Percentiles rank a stretch among this genome's conserved stretches.
Evolutionary conservation across 306 rosid species (phyloP).

Genomic region (Sophora flavescens): DNA sequence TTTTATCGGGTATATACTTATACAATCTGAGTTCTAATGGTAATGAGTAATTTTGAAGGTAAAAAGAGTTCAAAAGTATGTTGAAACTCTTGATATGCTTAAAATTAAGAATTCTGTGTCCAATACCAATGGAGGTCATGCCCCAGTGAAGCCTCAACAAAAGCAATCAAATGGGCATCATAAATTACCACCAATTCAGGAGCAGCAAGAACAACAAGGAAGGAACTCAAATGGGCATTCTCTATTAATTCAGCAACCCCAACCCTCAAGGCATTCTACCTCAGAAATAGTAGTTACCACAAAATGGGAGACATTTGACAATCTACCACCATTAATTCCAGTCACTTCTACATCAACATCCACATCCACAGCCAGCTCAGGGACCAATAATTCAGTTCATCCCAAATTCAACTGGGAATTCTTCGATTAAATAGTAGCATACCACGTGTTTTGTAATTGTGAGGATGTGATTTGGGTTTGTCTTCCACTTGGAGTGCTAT

Average conservation of each 20-base stretch:
- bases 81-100: slow-evolving; percentile 85
- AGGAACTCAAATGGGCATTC: slow-evolving; percentile 47
- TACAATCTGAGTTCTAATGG: slow-evolving; percentile 38
- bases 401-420: slow-evolving; percentile 89
- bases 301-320: slow-evolving; percentile 92
- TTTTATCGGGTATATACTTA: slow-evolving; percentile 5
- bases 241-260: slow-evolving; percentile 33
- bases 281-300: slow-evolving; percentile 83
- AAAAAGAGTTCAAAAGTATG: slow-evolving; percentile 85
- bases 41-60: slow-evolving; percentile 60
- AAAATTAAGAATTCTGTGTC: slow-evolving; percentile 72
- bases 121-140: slow-evolving; percentile 51
- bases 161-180: slow-evolving; percentile 48
- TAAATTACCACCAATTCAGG: slow-evolving; percentile 56
- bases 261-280: slow-evolving; percentile 48
- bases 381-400: slow-evolving; percentile 56
- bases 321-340: slow-evolving; percentile 56
- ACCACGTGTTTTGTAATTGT: slow-evolving; percentile 56
- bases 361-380: slow-evolving; percentile 47
- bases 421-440: slow-evolving; percentile 56
- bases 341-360: slow-evolving; percentile 53
- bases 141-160: slow-evolving; percentile 47
- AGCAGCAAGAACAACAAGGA: slow-evolving; percentile 42
- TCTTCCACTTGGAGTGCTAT: slow-evolving; percentile 63
- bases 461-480: slow-evolving; percentile 69